phyloP scores from a whole-genome alignment of 441 rosid genomes.

The Pelargonium cotyledonis region DNA sequence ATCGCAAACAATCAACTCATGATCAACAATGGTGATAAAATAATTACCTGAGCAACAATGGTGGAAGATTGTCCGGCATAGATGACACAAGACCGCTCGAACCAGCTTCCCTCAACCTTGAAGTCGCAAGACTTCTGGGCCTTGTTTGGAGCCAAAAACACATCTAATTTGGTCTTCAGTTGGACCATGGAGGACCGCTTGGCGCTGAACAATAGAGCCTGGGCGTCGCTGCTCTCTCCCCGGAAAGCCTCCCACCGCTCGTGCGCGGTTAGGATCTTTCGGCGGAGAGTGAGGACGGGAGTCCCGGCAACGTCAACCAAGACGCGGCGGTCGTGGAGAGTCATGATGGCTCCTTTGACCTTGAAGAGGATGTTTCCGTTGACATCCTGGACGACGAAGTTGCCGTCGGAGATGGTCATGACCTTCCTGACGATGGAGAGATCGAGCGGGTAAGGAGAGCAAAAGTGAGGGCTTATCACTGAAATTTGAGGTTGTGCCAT shows the following conservation, averaged over 20 bases:
- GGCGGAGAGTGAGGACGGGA: conserved; percentile 18
- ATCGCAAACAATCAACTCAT: too few relatives aligned
- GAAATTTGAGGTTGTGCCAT: too few relatives aligned
- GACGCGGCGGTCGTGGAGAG: conserved; percentile 35
- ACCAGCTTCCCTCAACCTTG: conserved; percentile 44
- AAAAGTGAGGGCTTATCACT: not conserved
- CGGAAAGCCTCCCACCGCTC: conserved; percentile 46
- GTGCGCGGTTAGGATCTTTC: conserved; percentile 29
- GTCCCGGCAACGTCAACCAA: conserved; percentile 32
- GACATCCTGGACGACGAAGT: conserved; percentile 18
- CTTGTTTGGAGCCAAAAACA: conserved; percentile 40
- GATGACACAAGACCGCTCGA: conserved; percentile 31
- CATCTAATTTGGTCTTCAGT: conserved; percentile 34
- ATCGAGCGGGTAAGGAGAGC: not conserved
- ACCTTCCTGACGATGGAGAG: not conserved
- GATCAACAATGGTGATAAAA: too few relatives aligned
- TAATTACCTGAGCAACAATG: conserved; percentile 35
- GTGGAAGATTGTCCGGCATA: conserved; percentile 40
- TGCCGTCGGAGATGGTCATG: not conserved
- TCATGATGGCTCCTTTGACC: conserved; percentile 34
- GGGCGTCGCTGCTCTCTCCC: conserved; percentile 43
- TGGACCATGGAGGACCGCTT: conserved; percentile 39
- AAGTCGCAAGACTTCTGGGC: conserved; percentile 37
- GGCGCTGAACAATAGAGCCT: conserved; percentile 34
- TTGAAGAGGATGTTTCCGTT: conserved; percentile 43